Evolutionary conservation across 208 protist genomes (phyloP).

Genomic region (Giardia muris): DNA sequence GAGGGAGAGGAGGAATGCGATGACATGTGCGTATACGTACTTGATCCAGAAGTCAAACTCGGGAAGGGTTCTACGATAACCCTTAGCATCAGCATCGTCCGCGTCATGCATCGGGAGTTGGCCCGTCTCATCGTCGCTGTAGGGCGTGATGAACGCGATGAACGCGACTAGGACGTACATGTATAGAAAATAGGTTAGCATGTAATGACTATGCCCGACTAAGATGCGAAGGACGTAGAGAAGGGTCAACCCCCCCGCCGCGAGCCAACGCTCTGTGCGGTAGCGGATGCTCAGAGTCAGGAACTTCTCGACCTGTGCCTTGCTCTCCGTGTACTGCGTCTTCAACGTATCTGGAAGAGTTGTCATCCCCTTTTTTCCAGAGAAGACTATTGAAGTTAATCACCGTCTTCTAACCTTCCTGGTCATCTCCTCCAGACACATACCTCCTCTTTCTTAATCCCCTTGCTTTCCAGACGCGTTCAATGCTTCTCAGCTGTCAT

Average conservation of each 20-base stretch:
- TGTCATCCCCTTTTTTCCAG: too few species aligned
- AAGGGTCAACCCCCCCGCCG: not conserved
- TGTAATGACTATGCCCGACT: not conserved
- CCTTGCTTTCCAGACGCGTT: too few species aligned
- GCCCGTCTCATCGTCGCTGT: not conserved
- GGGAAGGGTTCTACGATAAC: not conserved
- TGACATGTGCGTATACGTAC: not conserved
- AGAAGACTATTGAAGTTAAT: too few species aligned
- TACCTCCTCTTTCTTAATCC: too few species aligned
- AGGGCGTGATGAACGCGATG: not conserved
- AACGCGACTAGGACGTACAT: slow-evolving; percentile 12
- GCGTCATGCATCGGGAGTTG: not conserved
- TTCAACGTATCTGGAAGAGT: not conserved
- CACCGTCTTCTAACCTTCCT: too few species aligned
- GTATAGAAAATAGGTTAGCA: slow-evolving; percentile 11
- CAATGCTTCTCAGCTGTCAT: too few species aligned
- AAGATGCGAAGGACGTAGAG: not conserved
- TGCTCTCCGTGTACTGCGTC: not conserved
- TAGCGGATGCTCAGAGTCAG: not conserved
- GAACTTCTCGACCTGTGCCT: not conserved
- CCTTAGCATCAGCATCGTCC: not conserved
- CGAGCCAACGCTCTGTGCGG: not conserved
- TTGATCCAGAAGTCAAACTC: slow-evolving; percentile 18
- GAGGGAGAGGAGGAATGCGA: not conserved
- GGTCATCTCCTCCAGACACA: too few species aligned